Evolutionary conservation across 2,329 filamentous ascomycete species (phyloP).

Genomic region (Cladosporium oxysporum): DNA sequence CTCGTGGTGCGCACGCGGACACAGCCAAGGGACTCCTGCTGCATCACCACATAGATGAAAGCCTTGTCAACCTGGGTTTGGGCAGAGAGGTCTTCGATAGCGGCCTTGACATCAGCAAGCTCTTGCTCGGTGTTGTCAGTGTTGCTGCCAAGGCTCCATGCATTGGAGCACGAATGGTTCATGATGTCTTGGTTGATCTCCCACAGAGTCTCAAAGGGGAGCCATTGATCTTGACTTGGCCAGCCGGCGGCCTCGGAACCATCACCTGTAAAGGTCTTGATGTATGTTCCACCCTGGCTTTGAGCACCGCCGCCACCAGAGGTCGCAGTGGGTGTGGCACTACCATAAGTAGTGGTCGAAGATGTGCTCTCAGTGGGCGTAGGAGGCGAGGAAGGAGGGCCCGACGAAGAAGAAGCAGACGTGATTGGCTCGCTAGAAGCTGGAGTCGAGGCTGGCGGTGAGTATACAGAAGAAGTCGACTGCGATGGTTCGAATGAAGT

Average conservation of each 20-base stretch:
- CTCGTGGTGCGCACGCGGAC: slow-evolving; percentile 48
- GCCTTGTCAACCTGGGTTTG: slow-evolving; percentile 41
- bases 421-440: neutral
- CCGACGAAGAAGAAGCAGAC: slow-evolving; percentile 6
- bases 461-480: slow-evolving; percentile 14
- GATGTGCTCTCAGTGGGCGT: neutral
- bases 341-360: slow-evolving; percentile 7
- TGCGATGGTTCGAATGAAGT: slow-evolving; percentile 7
- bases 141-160: slow-evolving; percentile 40
- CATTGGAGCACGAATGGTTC: slow-evolving; percentile 41
- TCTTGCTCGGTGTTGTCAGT: slow-evolving; percentile 36
- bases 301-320: slow-evolving; percentile 6
- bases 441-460: neutral
- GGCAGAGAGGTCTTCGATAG: slow-evolving; percentile 38
- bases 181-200: slow-evolving; percentile 40
- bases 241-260: slow-evolving; percentile 29
- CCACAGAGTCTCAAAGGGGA: slow-evolving; percentile 36
- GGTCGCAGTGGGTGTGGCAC: slow-evolving; percentile 11
- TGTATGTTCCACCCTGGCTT: slow-evolving; percentile 5
- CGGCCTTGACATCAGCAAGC: slow-evolving; percentile 41
- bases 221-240: slow-evolving; percentile 30
- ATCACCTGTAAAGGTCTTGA: slow-evolving; percentile 25
- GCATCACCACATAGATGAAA: slow-evolving; percentile 48
- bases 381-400: neutral
- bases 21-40: slow-evolving; percentile 52